Conservation (phyloP, 139 green algal species). For the Ettlia oleoabundans region DNA sequence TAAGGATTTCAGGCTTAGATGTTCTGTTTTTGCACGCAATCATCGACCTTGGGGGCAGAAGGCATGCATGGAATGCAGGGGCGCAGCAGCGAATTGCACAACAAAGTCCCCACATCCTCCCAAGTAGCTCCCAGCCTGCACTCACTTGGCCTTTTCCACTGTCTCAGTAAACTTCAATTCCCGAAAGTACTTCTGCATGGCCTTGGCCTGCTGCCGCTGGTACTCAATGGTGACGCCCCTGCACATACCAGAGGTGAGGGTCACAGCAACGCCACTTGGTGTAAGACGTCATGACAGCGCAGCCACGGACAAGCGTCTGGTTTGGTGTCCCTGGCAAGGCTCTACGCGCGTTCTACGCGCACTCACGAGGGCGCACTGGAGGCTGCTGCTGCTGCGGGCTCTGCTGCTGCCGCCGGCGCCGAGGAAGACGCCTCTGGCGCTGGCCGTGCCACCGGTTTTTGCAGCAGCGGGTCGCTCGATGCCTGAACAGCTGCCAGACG, state of each 20-base stretch:
- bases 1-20: constrained; percentile 34
- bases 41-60: too few relatives aligned
- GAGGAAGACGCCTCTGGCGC: not conserved
- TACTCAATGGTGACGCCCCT: constrained; percentile 83
- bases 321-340: too few relatives aligned
- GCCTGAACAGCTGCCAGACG: constrained; percentile 15
- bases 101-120: too few relatives aligned
- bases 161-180: constrained; percentile 48
- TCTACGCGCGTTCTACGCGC: too few relatives aligned
- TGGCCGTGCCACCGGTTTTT: constrained; percentile 30
- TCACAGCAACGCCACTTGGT: not conserved
- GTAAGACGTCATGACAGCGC: not conserved
- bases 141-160: constrained; percentile 58
- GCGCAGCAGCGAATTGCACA: too few relatives aligned
- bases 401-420: not conserved
- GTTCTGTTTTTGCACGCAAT: constrained; percentile 34
- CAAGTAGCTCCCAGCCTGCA: too few relatives aligned
- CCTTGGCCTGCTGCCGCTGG: constrained; percentile 91
- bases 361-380: constrained; percentile 13
- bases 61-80: too few relatives aligned
- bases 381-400: not conserved
- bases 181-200: constrained; percentile 91
- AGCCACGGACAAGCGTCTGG: too few relatives aligned
- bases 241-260: not conserved
- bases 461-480: constrained; percentile 37